Evolutionary conservation across 768 basidiomycete species (phyloP).

Genomic region (Rhizopogon sp.): DNA sequence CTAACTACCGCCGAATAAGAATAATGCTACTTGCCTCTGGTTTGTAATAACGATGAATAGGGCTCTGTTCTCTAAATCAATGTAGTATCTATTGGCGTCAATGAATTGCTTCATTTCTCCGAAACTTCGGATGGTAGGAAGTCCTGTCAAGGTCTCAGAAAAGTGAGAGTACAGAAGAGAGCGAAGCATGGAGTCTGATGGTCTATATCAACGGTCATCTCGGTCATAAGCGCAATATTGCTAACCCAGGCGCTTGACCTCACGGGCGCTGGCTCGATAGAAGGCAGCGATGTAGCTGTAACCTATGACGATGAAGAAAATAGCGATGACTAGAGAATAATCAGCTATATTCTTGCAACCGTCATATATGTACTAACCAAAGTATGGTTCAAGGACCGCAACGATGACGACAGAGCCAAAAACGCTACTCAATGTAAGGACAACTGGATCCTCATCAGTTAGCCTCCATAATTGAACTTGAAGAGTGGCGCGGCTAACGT

Average conservation of each 20-base stretch:
- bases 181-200: slow-evolving; percentile 64
- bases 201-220: not conserved
- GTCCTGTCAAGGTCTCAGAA: slow-evolving; percentile 69
- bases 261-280: slow-evolving; percentile 67
- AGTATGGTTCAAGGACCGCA: slow-evolving; percentile 55
- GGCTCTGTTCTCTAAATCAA: slow-evolving; percentile 74
- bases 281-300: slow-evolving; percentile 28
- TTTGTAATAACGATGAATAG: slow-evolving; percentile 61
- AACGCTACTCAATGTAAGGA: slow-evolving; percentile 45
- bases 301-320: too few species aligned
- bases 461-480: not conserved
- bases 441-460: slow-evolving; percentile 28
- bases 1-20: not conserved
- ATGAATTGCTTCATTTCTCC: slow-evolving; percentile 60
- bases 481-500: not conserved
- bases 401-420: slow-evolving; percentile 51
- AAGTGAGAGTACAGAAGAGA: slow-evolving; percentile 75
- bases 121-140: slow-evolving; percentile 70
- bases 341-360: not conserved
- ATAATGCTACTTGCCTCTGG: slow-evolving; percentile 39
- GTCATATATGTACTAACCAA: slow-evolving; percentile 36
- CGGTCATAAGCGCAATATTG: not conserved
- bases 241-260: slow-evolving; percentile 48
- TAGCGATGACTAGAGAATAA: slow-evolving; percentile 40
- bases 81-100: slow-evolving; percentile 55